Evolutionary conservation across 2,329 filamentous ascomycete genomes (phyloP).

Genomic region (Fusarium pseudocircinatum): DNA sequence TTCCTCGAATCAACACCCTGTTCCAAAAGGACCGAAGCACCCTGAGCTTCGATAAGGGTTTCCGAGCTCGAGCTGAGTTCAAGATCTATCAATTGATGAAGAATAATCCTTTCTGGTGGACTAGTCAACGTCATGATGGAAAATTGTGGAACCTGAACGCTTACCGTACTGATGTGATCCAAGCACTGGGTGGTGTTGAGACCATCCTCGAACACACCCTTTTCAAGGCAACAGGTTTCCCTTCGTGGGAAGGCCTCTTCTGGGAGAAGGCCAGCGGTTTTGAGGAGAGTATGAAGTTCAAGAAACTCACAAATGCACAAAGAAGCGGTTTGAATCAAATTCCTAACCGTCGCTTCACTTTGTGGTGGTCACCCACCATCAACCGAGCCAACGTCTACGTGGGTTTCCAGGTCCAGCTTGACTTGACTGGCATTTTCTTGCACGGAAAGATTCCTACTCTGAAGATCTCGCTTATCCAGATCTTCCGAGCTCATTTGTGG

Average conservation of each 20-base stretch:
- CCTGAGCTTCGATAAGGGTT: conserved; percentile 97
- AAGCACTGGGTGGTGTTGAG: conserved; percentile 94
- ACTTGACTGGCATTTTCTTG: conserved; percentile 97
- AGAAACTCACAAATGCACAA: conserved; percentile 97
- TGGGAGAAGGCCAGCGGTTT: conserved; percentile 73
- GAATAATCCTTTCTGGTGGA: conserved; percentile 99
- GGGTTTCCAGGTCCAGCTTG: conserved; percentile 98
- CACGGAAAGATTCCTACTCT: conserved; percentile 98
- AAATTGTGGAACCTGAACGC: conserved; percentile 98
- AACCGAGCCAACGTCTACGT: conserved; percentile 98
- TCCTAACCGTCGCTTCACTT: conserved; percentile 95
- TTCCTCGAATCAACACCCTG: conserved; percentile 96
- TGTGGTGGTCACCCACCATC: conserved; percentile 97
- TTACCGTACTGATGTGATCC: conserved; percentile 96
- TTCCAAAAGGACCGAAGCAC: conserved; percentile 99
- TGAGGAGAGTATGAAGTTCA: conserved; percentile 84
- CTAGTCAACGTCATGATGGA: conserved; percentile 94
- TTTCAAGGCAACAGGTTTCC: conserved; percentile 97
- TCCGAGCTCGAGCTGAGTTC: conserved; percentile 94
- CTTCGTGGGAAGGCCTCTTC: conserved; percentile 95
- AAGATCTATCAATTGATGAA: conserved; percentile 99
- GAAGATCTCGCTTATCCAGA: conserved; percentile 98
- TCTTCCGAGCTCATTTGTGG: conserved; percentile 99
- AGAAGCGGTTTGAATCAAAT: conserved; percentile 98
- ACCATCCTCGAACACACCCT: conserved; percentile 96